phyloP scores from a whole-genome alignment of 352 stramenopile species.

The Phytophthora pini region DNA sequence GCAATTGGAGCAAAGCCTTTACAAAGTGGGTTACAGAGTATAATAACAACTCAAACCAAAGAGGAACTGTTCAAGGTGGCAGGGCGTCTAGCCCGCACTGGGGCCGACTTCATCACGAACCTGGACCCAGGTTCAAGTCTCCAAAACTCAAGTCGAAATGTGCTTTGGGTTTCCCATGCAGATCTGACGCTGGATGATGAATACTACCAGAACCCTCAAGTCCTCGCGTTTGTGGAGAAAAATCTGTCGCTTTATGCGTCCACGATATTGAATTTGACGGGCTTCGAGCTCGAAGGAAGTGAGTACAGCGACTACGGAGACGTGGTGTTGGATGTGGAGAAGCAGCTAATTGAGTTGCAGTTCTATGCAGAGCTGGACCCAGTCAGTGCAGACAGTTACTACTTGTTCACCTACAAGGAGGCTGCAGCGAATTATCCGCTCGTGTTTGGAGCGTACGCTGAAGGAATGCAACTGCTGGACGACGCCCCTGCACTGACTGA shows the following conservation, averaged over 20 bases:
- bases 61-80: constrained; percentile 50
- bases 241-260: constrained; percentile 45
- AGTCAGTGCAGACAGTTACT: constrained; percentile 54
- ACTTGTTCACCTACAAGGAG: constrained; percentile 74
- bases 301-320: constrained; percentile 36
- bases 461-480: constrained; percentile 51
- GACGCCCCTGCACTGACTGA: constrained; percentile 39
- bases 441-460: constrained; percentile 59
- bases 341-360: constrained; percentile 39
- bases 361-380: constrained; percentile 32
- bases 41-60: constrained; percentile 36
- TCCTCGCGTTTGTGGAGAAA: constrained; percentile 41
- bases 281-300: constrained; percentile 27
- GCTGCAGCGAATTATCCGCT: constrained; percentile 50
- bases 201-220: constrained; percentile 87
- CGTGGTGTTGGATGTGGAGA: constrained; percentile 32
- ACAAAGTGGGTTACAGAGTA: constrained; percentile 44
- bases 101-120: constrained; percentile 81
- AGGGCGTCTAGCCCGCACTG: constrained; percentile 48
- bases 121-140: constrained; percentile 39
- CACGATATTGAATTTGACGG: constrained; percentile 46
- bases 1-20: constrained; percentile 50
- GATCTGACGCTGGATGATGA: constrained; percentile 84
- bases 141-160: constrained; percentile 70
- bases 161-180: constrained; percentile 77